These are phyloP conservation scores for Ogataea trehaloabstinens DNA, from an alignment of 805 yeast genomes.

Conservation along the genomic window DNA sequence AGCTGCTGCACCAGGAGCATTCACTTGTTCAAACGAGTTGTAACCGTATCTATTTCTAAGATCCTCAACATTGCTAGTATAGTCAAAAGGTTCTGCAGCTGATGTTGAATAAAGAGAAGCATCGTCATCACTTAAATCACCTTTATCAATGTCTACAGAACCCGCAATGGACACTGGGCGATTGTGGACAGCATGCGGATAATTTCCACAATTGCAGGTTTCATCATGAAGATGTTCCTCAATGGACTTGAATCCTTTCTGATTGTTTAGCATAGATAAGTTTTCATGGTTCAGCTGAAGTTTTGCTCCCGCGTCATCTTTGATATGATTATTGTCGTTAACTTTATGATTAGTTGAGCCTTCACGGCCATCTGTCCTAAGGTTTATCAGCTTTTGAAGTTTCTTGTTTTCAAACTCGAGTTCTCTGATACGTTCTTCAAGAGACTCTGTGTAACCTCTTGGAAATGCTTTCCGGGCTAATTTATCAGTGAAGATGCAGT, in stretches of 20 bases:
- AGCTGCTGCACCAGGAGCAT: slow-evolving; percentile 78
- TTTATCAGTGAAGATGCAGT: slow-evolving; percentile 84
- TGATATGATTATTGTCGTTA: neutral
- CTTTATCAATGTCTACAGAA: slow-evolving; percentile 46
- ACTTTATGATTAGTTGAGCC: neutral
- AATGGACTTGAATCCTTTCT: slow-evolving; percentile 23
- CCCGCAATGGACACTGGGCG: slow-evolving; percentile 68
- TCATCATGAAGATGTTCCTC: slow-evolving; percentile 44
- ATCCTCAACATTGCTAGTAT: slow-evolving; percentile 22
- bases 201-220: slow-evolving; percentile 54
- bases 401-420: slow-evolving; percentile 78
- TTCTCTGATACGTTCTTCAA: slow-evolving; percentile 86
- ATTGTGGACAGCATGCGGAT: slow-evolving; percentile 55
- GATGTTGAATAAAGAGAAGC: slow-evolving; percentile 29
- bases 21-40: slow-evolving; percentile 55
- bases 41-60: slow-evolving; percentile 25
- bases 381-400: slow-evolving; percentile 58
- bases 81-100: slow-evolving; percentile 15
- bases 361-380: slow-evolving; percentile 40
- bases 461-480: slow-evolving; percentile 86
- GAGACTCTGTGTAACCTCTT: slow-evolving; percentile 85
- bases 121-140: slow-evolving; percentile 50
- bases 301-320: slow-evolving; percentile 1
- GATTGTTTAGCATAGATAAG: slow-evolving; percentile 27
- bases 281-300: slow-evolving; percentile 29